phyloP scores from a whole-genome alignment of 305 asterid genomes.

The Fraxinus dipetala region DNA sequence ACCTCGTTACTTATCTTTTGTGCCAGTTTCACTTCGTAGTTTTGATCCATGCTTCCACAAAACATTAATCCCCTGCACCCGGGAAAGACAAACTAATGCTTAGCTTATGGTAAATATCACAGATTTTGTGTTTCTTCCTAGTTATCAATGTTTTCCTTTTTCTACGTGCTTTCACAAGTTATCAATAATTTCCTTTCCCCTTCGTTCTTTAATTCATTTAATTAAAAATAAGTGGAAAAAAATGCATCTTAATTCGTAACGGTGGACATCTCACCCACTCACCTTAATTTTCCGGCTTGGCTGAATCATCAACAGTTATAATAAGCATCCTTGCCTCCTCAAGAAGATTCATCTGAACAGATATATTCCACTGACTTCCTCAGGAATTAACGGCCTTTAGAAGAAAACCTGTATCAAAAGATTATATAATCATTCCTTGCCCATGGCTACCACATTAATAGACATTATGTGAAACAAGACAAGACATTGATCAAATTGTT shows the following conservation, averaged over 20 bases:
- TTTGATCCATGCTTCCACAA: not conserved
- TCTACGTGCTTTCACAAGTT: not conserved
- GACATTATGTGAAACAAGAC: not conserved
- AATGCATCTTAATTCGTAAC: not conserved
- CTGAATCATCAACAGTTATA: not conserved
- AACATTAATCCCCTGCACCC: not conserved
- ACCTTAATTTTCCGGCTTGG: not conserved
- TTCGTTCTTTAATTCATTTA: not conserved
- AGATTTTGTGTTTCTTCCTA: not conserved
- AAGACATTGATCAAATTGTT: not conserved
- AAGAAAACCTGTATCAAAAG: not conserved
- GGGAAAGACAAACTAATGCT: not conserved
- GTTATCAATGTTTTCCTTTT: not conserved
- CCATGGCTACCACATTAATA: not conserved
- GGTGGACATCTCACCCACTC: not conserved
- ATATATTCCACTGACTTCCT: not conserved
- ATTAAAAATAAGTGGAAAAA: not conserved
- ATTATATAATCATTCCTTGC: not conserved
- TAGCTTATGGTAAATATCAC: not conserved
- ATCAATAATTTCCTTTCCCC: not conserved
- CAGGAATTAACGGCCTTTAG: not conserved
- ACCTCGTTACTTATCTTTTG: not conserved
- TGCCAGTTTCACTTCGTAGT: not conserved
- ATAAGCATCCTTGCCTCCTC: not conserved
- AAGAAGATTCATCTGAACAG: not conserved